A percentile compares a stretch with the other conserved stretches of the same genome.
Evolutionary conservation across 345 rosid genomes (phyloP).

Genomic region (Triadica sebifera): DNA sequence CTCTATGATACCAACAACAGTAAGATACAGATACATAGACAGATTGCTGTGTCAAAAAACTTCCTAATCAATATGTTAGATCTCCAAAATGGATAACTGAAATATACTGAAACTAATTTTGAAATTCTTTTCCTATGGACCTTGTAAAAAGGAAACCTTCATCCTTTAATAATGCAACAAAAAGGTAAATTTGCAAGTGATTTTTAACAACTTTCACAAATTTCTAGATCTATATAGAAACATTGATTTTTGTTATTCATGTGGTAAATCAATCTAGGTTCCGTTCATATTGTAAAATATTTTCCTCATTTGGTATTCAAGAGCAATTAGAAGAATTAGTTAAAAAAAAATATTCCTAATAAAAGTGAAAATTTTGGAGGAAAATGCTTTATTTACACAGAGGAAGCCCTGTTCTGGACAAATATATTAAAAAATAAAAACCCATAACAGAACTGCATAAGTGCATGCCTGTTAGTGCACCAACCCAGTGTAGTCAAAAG

Average conservation of each 20-base stretch:
- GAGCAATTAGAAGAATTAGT: neutral
- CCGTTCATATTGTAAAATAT: neutral
- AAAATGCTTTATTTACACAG: no score
- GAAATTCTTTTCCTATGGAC: neutral
- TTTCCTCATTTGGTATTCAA: neutral
- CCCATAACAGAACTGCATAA: neutral
- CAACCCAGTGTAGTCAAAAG: no score
- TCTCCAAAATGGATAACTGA: neutral
- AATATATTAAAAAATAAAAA: neutral
- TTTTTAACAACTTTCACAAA: neutral
- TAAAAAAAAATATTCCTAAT: neutral
- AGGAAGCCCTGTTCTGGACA: neutral
- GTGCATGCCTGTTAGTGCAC: neutral
- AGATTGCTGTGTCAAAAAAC: no score
- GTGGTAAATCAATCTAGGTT: neutral
- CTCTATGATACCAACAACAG: conserved; percentile 1
- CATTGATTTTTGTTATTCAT: neutral
- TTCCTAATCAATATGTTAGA: no score
- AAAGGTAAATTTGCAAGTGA: neutral
- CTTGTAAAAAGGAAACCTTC: neutral
- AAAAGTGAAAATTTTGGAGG: neutral
- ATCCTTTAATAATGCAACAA: neutral
- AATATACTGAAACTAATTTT: neutral
- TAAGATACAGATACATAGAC: no score
- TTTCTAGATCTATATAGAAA: neutral